Percentiles rank a stretch among this genome's conserved stretches.
These are phyloP conservation scores for Bauhinia variegata DNA, from an alignment of 306 rosid genomes.

Conservation along the genomic window DNA sequence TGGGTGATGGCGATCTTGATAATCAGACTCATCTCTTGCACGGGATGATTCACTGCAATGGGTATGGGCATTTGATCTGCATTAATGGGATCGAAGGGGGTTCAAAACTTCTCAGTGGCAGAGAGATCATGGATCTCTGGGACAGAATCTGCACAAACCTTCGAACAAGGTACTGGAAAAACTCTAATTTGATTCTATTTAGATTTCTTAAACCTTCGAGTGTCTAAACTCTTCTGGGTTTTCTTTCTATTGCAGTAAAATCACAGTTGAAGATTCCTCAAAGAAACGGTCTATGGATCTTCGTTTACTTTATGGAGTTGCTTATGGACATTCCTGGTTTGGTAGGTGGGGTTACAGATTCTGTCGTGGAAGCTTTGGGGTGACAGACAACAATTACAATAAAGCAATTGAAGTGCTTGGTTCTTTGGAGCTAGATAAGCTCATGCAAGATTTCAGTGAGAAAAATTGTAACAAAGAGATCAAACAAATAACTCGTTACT, in stretches of 20 bases:
- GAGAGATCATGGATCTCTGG: constrained; percentile 89
- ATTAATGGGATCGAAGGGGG: constrained; percentile 83
- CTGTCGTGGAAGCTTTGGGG: constrained; percentile 78
- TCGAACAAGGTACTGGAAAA: constrained; percentile 55
- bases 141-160: constrained; percentile 74
- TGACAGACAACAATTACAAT: constrained; percentile 52
- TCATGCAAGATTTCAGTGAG: constrained; percentile 44
- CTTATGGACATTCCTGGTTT: constrained; percentile 89
- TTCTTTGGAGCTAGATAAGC: constrained; percentile 59
- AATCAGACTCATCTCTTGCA: constrained; percentile 67
- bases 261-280: constrained; percentile 70
- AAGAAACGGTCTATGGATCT: constrained; percentile 82
- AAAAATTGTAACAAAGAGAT: constrained; percentile 47
- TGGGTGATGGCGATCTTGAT: constrained; percentile 57
- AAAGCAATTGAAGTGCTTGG: constrained; percentile 63
- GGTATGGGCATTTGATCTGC: constrained; percentile 80
- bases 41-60: constrained; percentile 81
- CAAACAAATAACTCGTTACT: constrained; percentile 65
- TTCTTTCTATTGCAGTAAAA: constrained; percentile 53
- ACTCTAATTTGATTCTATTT: neutral
- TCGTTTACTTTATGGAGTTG: constrained; percentile 84
- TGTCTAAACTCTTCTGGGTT: constrained; percentile 2
- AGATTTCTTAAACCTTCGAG: neutral
- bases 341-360: constrained; percentile 90
- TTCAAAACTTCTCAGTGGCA: constrained; percentile 72